A percentile compares a stretch with the other conserved stretches of the same genome.
phyloP scores from a whole-genome alignment of 1,139 yeast species.

The Nakaseomyces glabratus region DNA sequence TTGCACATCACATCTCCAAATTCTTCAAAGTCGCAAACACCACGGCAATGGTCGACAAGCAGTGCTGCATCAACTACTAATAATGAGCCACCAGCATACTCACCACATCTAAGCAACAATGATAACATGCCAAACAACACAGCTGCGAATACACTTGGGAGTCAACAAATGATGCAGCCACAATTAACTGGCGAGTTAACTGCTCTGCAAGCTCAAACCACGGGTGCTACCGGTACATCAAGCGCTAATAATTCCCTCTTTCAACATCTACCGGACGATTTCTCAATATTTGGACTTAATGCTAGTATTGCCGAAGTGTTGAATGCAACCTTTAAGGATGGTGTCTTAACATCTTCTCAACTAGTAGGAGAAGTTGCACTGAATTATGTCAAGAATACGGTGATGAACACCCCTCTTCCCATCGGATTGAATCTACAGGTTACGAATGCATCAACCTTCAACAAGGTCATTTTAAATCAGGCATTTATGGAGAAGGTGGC shows the following conservation, averaged over 20 bases:
- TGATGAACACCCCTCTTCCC: slow-evolving; percentile 26
- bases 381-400: slow-evolving; percentile 41
- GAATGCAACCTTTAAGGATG: slow-evolving; percentile 64
- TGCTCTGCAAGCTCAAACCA: slow-evolving; percentile 29
- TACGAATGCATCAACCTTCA: slow-evolving; percentile 24
- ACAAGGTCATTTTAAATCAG: slow-evolving; percentile 32
- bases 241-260: slow-evolving; percentile 27
- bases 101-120: not conserved
- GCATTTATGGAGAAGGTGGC: slow-evolving; percentile 33
- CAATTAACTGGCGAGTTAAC: slow-evolving; percentile 17
- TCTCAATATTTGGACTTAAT: slow-evolving; percentile 51
- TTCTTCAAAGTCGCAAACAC: slow-evolving; percentile 35
- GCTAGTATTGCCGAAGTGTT: slow-evolving; percentile 73
- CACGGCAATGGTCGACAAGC: slow-evolving; percentile 43
- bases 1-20: slow-evolving; percentile 21
- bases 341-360: slow-evolving; percentile 47
- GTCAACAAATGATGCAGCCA: slow-evolving; percentile 9
- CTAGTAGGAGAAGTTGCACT: slow-evolving; percentile 75
- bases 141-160: not conserved
- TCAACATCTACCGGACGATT: slow-evolving; percentile 36
- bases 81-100: slow-evolving; percentile 1
- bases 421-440: slow-evolving; percentile 31
- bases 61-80: not conserved
- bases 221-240: slow-evolving; percentile 27
- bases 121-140: not conserved